Evolutionary conservation across 2,329 filamentous ascomycete genomes (phyloP), one percentile per base, ranked within the genome.

Genomic region (Aspergillus sp.): DNA sequence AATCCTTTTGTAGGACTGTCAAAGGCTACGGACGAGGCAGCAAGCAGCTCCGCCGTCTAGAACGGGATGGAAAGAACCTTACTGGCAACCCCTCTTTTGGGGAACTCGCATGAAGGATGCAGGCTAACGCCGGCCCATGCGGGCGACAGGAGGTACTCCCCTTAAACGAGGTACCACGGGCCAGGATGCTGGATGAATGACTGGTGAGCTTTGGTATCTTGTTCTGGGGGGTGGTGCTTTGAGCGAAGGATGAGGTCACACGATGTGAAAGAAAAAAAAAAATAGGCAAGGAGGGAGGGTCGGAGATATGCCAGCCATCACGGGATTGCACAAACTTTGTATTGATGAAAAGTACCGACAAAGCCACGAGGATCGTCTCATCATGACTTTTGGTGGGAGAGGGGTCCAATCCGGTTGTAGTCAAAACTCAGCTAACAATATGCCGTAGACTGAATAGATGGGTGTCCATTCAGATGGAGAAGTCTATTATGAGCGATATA

Each of bases 51-150:
- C 23, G n/a, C 47, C 49, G 30, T 57, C 54, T 41, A 57, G 54
- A 57, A 51, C 54, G 30, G 47, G 47, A 50, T 32, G 25, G 47
- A 50, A 50, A 50, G 47, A 50, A 50, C 47, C 25, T 50, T 50
- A 50, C 27, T 30, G 27, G 30, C 47, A 3, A 10, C 47, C 47
- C 58, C 52, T 32, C 25, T 56, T 59, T 59, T 42, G 44, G 58
- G 58, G 15, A 25, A n/a, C 52, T 32, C 52, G 54, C 52, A 60
- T 56, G 52, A 42, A 60, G 47, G 58, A 60, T 60, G 47, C 54
- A 42, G 48, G 52, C 58, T 60, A 60, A 60, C 51, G 38, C 52
- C 47, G 32, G 41, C 19, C 47, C 36, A 50, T 50, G 47, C 47
- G 47, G 25, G 30, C 25, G 25, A 50, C 47, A 50, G 25, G 25